Evolutionary conservation across 2,329 filamentous ascomycete species (phyloP), one percentile per base, ranked within the genome.

Genomic region (Neofusicoccum laricinum): DNA sequence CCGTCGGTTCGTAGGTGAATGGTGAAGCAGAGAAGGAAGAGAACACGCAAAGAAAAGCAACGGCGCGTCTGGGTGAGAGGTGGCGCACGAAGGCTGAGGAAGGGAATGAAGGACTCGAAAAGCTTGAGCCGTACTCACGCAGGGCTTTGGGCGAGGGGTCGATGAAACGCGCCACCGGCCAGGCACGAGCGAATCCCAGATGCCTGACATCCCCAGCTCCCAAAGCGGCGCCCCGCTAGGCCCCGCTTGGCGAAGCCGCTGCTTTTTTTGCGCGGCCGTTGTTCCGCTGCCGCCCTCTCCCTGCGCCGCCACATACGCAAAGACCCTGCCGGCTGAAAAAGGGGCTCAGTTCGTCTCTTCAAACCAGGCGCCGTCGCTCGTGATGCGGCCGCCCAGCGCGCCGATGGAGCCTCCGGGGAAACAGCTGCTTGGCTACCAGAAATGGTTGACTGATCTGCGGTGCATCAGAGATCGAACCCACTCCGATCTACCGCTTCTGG

Each of bases 181-280:
- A 59, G 55, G 55, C 55, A 59, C 55, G 55, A 59, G 55, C 55
- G 55, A 59, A 59, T 59, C 55, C 55, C 40, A 59, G 30, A 19
- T 8, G 40, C 19, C 11, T 15, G 55, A 7, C 55, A 48, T 59
- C 55, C 41, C 55, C 40, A 59, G 40, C 12, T n/a, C 25, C 8
- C 15, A 8, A 3, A 19, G 19, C 38, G 38, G 40, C 55, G 55
- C 25, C 15, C 55, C 55, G 41, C 55, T 59, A 59, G 41, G 41
- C 55, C 32, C 25, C 30, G 55, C 55, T 11, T 11, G 55, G 55
- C 40, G n/a, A 25, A 41, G 17, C 53, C 21, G 53, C 25, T 19
- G 40, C 41, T 17, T 34, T 21, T 34, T 11, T 59, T 41, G 55
- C 30, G 36, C 41, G 55, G 55, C 41, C 40, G 55, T 59, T 58